These are phyloP conservation scores for Scutellaria barbata DNA, from an alignment of 257 asterid genomes.

Conservation along the genomic window DNA sequence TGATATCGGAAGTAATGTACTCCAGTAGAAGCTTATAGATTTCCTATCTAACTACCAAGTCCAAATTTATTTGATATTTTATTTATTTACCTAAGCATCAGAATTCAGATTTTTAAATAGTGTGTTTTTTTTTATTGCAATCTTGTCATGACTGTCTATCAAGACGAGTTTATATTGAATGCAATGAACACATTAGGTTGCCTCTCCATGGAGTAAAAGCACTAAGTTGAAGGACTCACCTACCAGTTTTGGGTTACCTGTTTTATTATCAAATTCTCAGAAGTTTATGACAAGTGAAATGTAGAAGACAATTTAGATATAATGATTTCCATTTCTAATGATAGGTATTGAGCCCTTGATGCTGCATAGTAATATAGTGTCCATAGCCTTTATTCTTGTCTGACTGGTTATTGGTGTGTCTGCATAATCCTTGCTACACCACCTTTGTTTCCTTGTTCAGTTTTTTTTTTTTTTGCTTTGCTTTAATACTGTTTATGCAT, in stretches of 20 bases:
- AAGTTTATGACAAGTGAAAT: background rate
- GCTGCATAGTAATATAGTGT: background rate
- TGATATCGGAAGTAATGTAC: constrained; percentile 3
- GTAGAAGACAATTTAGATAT: constrained; percentile 3
- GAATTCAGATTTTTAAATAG: background rate
- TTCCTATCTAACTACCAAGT: background rate
- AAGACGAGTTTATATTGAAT: constrained; percentile 1
- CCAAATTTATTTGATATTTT: background rate
- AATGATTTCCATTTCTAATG: constrained; percentile 20
- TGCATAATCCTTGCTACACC: background rate
- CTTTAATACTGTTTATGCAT: constrained; percentile 13
- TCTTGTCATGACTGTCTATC: background rate
- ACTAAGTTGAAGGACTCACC: background rate
- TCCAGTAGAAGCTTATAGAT: background rate
- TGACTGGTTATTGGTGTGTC: constrained; percentile 6
- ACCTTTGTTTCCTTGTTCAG: constrained; percentile 12
- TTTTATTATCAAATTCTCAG: constrained; percentile 7
- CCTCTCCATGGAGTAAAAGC: background rate
- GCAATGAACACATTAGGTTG: background rate
- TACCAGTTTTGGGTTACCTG: constrained; percentile 11
- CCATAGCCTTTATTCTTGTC: constrained; percentile 21
- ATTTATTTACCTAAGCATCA: background rate
- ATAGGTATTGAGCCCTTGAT: background rate
- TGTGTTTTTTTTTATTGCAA: background rate
- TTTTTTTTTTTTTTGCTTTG: constrained; percentile 12